Evolutionary conservation across 768 basidiomycete species (phyloP).

Genomic region (Holtermannia corniformis): DNA sequence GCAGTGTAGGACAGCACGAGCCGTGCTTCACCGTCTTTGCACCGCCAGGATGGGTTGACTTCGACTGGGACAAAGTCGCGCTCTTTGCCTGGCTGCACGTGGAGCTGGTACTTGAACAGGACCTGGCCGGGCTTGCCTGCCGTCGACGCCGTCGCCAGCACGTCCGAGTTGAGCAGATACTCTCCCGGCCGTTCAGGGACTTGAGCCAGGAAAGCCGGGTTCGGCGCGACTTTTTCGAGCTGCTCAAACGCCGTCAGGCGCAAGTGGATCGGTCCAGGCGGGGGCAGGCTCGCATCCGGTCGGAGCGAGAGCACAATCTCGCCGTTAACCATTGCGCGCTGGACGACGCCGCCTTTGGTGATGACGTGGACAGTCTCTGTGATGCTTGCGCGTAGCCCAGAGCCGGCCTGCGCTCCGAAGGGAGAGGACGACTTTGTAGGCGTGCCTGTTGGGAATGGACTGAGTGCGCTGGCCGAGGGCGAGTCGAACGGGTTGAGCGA

Average conservation of each 20-base stretch:
- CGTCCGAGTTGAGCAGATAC: slow-evolving; percentile 38
- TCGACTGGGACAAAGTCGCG: slow-evolving; percentile 32
- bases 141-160: slow-evolving; percentile 23
- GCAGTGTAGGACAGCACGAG: slow-evolving; percentile 41
- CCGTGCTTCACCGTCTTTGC: slow-evolving; percentile 40
- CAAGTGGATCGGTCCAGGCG: slow-evolving; percentile 35
- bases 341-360: slow-evolving; percentile 33
- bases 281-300: not conserved
- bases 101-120: slow-evolving; percentile 45
- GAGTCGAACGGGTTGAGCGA: slow-evolving; percentile 38
- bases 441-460: slow-evolving; percentile 4
- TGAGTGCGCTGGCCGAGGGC: slow-evolving; percentile 3
- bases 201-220: slow-evolving; percentile 39
- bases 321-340: slow-evolving; percentile 42
- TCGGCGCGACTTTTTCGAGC: slow-evolving; percentile 45
- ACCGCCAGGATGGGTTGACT: slow-evolving; percentile 42
- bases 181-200: slow-evolving; percentile 39
- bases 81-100: slow-evolving; percentile 29
- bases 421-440: slow-evolving; percentile 3
- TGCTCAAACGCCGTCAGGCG: slow-evolving; percentile 39
- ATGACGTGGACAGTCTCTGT: slow-evolving; percentile 44
- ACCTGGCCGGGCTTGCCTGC: slow-evolving; percentile 14
- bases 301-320: slow-evolving; percentile 37
- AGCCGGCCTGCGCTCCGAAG: slow-evolving; percentile 16
- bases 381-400: slow-evolving; percentile 40